Percentiles rank a stretch among this genome's conserved stretches.
phyloP scores from a whole-genome alignment of 2,329 filamentous ascomycete species.

The Pseudonectria foliicola region DNA sequence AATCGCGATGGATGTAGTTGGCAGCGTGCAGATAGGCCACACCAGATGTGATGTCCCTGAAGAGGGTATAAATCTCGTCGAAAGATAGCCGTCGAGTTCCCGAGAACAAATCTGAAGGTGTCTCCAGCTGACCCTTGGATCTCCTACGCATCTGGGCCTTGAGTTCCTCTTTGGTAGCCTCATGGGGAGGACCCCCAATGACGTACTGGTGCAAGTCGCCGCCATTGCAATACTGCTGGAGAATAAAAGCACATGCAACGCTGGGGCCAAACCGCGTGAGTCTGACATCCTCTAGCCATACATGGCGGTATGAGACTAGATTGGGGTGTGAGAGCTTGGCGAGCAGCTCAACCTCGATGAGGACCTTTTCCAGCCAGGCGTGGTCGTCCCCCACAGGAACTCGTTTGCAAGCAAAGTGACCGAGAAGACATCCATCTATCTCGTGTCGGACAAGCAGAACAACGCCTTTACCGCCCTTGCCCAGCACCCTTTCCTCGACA shows the following conservation, averaged over 20 bases:
- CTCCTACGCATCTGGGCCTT: conserved; percentile 80
- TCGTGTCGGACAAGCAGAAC: conserved; percentile 90
- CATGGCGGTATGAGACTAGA: conserved; percentile 91
- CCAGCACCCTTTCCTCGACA: conserved; percentile 77
- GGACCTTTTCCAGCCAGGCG: conserved; percentile 86
- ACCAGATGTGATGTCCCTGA: conserved; percentile 89
- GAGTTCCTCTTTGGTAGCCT: conserved; percentile 71
- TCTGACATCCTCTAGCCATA: conserved; percentile 88
- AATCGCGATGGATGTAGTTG: conserved; percentile 90
- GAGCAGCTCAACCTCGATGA: conserved; percentile 87
- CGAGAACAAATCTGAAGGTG: conserved; percentile 40
- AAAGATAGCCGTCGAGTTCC: conserved; percentile 50
- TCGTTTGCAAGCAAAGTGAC: conserved; percentile 92
- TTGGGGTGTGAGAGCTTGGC: conserved; percentile 92
- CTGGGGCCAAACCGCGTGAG: conserved; percentile 82
- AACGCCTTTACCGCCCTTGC: conserved; percentile 87
- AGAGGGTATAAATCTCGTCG: conserved; percentile 94
- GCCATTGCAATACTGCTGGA: conserved; percentile 95
- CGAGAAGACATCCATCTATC: conserved; percentile 80
- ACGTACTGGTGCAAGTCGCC: conserved; percentile 88
- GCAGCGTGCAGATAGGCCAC: conserved; percentile 82
- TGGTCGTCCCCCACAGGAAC: conserved; percentile 95
- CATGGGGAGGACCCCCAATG: conserved; percentile 56
- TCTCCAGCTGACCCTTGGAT: conserved; percentile 69
- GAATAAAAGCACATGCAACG: conserved; percentile 90